Evolutionary conservation across 495 filamentous ascomycete genomes (phyloP), one percentile per base, ranked within the genome.

Genomic region (Hypoxylon fragiforme): DNA sequence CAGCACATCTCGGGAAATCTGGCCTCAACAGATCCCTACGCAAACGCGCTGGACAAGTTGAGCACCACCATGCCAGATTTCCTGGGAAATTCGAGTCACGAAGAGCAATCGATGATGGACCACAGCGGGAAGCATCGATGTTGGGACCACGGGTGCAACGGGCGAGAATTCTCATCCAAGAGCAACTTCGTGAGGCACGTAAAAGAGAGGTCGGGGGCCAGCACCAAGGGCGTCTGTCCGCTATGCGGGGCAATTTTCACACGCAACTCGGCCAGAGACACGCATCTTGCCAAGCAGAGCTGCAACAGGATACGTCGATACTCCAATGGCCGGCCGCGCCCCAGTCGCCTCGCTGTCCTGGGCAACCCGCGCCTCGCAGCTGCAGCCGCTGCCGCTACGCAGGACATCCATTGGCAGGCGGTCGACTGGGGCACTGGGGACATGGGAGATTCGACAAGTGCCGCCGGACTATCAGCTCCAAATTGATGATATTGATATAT

Each of bases 111-210:
- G 26, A 51, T 52, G 28, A 56, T 44, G 39, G 43, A 54, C 7
- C 39, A 37, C 36, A 40, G 44, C 18, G 59, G 54, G 11, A 91
- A 91, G 69, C 89, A 91, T n/a, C 90, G 92, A 64, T 96, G 91
- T 70, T 96, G 89, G 88, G 91, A 96, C 36, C 91, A 96, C 62
- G 91, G 91, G 13, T 96, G 91, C 79, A 94, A 95, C 65, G 91
- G 91, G 16, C 86, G 90, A n/a, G 86, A 92, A 57, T 96, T 96
- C 66, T 95, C 89, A 7, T 95, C 91, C 14, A 95, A 95, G 63
- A 95, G 90, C 82, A 96, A 96, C 69, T 80, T 95, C 2, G 80
- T 96, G 13, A 80, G 91, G 22, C 91, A 96, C 67, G 89, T 95
- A 65, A 83, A 91, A 13, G 91, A 96, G 69, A 92, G 92, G 67